Base-by-base conservation (phyloP, 768 basidiomycete genomes). In the Boletus pseudopeckii region DNA sequence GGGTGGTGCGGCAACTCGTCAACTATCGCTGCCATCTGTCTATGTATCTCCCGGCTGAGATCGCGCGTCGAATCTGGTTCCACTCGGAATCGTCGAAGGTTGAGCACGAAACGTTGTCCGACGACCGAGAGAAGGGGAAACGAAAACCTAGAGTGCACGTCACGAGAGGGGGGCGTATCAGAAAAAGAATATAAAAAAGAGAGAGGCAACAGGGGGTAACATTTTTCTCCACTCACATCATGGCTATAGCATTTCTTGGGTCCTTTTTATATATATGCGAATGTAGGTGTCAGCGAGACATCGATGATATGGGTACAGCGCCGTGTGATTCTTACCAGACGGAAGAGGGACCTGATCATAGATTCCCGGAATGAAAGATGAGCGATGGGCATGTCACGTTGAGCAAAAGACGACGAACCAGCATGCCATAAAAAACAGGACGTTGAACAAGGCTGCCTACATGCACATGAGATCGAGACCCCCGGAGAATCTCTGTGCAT, bases 51-150 rank as follows among this genome's bases (percentile, higher is more conserved):
- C 4, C 24, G 44, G 30, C 47, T 64, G 20, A 66, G 3, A 11
- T 68, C 48, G 44, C 37, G 38, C 2, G 48, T 64, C 37, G 52
- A 38, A 30, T 60, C 47, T 0, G 43, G 45, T 1, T 5, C 47
- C 18, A 24, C 15, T 20, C 45, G 52, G 4, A 63, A 57, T 56
- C 37, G 26, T 13, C 50, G 53, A 15, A 61, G 59, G 51, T 61
- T 67, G 51, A 60, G 53, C 33, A 59, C 63, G 48, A 60, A 65
- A 43, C 58, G 70, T 53, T 54, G 68, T 46, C 51, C 67, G 45
- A 54, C 52, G 38, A 65, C 17, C 2, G 48, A 36, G 9, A 64
- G 13, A 7, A 63, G 13, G 1, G 60, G 55, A 15, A 20, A 46
- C 22, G 61, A 47, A 4, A 60, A 0, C 24, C 64, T 63, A 13